These are phyloP conservation scores for Crithidia acanthocephali DNA, from an alignment of 208 protist species.

Conservation along the genomic window DNA sequence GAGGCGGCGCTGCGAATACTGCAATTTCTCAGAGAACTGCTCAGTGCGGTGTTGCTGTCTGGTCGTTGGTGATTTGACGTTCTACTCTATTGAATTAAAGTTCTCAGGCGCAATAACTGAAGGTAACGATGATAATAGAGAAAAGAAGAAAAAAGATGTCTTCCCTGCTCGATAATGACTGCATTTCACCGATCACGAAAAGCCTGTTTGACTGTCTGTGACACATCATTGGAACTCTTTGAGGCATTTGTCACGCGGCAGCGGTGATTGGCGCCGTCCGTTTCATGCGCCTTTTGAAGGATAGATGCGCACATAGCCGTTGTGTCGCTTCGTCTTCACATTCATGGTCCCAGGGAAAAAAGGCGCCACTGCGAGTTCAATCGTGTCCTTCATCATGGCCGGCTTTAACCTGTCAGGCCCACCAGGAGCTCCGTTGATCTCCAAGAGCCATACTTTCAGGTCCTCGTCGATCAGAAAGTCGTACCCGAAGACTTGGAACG, in stretches of 20 bases:
- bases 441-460: slow-evolving; percentile 76
- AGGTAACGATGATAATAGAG: not conserved
- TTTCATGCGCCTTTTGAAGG: slow-evolving; percentile 9
- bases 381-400: slow-evolving; percentile 70
- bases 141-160: too few relatives aligned
- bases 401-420: slow-evolving; percentile 61
- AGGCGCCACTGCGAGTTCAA: slow-evolving; percentile 68
- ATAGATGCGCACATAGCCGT: slow-evolving; percentile 66
- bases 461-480: slow-evolving; percentile 88
- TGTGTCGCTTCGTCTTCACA: slow-evolving; percentile 32
- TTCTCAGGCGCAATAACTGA: not conserved
- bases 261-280: not conserved
- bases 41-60: not conserved
- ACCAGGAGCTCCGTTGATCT: slow-evolving; percentile 91
- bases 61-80: not conserved
- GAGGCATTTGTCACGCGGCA: too few relatives aligned
- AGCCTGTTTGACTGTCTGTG: too few relatives aligned
- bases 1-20: too few relatives aligned
- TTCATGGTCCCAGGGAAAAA: slow-evolving; percentile 59
- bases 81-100: slow-evolving; percentile 1
- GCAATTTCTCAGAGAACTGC: too few relatives aligned
- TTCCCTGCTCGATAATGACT: too few relatives aligned
- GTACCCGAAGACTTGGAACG: slow-evolving; percentile 93
- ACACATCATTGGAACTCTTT: too few relatives aligned
- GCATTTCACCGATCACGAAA: too few relatives aligned